These are phyloP conservation scores for Chaetomiaceae sp. DNA, from an alignment of 2,329 filamentous ascomycete genomes.

Conservation along the genomic window DNA sequence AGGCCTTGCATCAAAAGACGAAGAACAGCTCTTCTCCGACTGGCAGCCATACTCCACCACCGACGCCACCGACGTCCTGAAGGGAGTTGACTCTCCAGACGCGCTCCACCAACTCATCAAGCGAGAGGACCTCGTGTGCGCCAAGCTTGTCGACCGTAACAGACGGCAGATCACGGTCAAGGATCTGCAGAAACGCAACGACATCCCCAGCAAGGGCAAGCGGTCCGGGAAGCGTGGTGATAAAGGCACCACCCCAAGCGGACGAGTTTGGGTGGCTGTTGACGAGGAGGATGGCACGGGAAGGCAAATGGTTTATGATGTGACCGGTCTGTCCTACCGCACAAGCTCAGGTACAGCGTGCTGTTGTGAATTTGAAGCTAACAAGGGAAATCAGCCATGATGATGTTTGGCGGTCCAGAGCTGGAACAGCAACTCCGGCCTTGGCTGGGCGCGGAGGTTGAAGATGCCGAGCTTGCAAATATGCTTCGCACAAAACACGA, in stretches of 20 bases:
- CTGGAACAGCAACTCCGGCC: not conserved
- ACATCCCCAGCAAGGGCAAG: not conserved
- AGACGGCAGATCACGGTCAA: not conserved
- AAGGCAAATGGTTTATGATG: constrained; percentile 6
- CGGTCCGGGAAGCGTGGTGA: not conserved
- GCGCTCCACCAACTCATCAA: not conserved
- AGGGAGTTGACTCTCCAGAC: not conserved
- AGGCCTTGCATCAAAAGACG: not conserved
- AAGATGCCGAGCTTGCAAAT: not conserved
- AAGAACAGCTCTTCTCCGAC: not conserved
- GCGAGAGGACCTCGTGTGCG: not conserved
- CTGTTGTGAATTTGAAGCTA: not conserved
- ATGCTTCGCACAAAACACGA: not conserved
- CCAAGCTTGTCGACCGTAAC: not conserved
- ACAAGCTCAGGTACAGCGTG: too few species aligned
- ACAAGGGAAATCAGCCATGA: not conserved
- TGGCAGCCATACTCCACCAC: not conserved
- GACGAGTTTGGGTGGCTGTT: constrained; percentile 4
- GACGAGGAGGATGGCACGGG: not conserved
- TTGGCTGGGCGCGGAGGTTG: not conserved
- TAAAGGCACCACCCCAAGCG: not conserved
- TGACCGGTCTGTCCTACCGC: constrained; percentile 1
- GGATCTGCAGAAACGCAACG: not conserved
- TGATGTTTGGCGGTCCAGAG: not conserved
- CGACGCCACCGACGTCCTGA: not conserved